Conservation (phyloP, 306 rosid genomes). For the Sicyos baderoa region DNA sequence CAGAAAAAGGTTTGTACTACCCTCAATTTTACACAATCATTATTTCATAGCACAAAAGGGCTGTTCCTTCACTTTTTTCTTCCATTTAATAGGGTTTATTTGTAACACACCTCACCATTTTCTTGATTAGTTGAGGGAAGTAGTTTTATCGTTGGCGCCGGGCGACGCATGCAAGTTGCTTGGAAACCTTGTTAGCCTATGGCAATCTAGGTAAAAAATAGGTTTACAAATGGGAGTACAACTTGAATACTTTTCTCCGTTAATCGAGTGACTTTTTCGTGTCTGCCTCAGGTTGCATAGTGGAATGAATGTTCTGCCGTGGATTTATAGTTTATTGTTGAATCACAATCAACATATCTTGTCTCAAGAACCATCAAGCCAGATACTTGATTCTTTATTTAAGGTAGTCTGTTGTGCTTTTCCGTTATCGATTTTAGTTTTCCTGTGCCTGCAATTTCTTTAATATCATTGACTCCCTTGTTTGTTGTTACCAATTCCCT, state of each 20-base stretch:
- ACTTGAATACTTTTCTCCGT: not conserved
- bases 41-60: slow-evolving; percentile 6
- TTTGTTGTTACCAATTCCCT: not conserved
- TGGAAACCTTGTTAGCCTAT: slow-evolving; percentile 42
- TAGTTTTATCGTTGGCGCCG: slow-evolving; percentile 49
- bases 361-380: slow-evolving; percentile 36
- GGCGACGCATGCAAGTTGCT: slow-evolving; percentile 53
- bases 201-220: slow-evolving; percentile 63
- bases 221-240: not conserved
- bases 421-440: not conserved
- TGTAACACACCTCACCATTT: not conserved
- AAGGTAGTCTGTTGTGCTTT: slow-evolving; percentile 38
- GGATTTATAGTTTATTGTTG: slow-evolving; percentile 70
- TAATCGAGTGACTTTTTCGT: not conserved
- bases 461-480: not conserved
- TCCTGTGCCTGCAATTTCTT: not conserved
- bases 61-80: not conserved
- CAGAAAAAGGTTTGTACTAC: slow-evolving; percentile 45
- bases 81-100: not conserved
- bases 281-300: slow-evolving; percentile 48
- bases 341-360: slow-evolving; percentile 47
- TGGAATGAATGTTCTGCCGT: slow-evolving; percentile 63
- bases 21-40: not conserved
- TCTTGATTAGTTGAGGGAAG: slow-evolving; percentile 48
- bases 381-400: slow-evolving; percentile 45